Conservation (phyloP, 2,329 filamentous ascomycete genomes). For the Trichoderma sp. region DNA sequence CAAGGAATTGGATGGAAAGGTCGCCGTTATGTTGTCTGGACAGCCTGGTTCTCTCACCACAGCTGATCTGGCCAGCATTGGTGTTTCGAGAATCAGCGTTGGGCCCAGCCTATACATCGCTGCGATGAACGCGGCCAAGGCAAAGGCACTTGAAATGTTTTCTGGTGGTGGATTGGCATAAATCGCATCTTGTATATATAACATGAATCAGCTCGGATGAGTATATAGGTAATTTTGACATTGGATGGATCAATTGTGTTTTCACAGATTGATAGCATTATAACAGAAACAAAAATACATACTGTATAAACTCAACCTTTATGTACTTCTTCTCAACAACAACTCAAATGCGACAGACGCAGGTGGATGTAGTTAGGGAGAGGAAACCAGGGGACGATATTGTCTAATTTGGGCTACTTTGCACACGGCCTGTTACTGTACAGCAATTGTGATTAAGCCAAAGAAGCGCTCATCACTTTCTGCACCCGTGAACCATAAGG, state of each 20-base stretch:
- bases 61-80: conserved; percentile 47
- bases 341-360: background rate
- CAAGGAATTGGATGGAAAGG: conserved; percentile 48
- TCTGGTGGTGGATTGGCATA: conserved; percentile 26
- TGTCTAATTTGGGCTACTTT: too few relatives aligned
- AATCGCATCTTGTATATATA: background rate
- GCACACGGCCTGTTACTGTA: too few relatives aligned
- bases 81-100: conserved; percentile 57
- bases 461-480: too few relatives aligned
- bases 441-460: too few relatives aligned
- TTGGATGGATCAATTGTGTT: background rate
- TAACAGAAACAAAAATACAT: background rate
- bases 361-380: background rate
- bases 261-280: background rate
- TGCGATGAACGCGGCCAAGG: conserved; percentile 43
- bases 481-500: too few relatives aligned
- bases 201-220: background rate
- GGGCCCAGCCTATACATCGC: conserved; percentile 49
- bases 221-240: background rate
- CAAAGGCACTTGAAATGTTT: conserved; percentile 36
- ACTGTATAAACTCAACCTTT: background rate
- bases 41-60: conserved; percentile 44
- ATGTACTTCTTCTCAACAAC: background rate
- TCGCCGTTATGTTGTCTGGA: conserved; percentile 50
- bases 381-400: background rate